These are phyloP conservation scores for Acanthamoeba healyi DNA, from an alignment of 208 protist species.

Conservation along the genomic window DNA sequence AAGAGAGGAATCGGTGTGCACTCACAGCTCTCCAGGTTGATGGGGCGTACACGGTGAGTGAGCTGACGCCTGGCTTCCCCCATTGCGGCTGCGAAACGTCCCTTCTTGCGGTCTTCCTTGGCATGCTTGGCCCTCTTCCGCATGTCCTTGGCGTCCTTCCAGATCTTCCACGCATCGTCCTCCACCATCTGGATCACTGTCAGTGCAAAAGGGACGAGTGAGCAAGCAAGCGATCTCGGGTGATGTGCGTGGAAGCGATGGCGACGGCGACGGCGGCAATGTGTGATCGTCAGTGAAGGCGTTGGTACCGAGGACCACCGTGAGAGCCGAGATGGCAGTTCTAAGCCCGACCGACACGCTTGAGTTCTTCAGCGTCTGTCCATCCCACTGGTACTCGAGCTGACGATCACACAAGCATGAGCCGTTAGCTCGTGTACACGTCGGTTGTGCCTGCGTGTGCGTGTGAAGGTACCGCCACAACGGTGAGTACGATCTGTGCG, in stretches of 20 bases:
- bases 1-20: too few species aligned
- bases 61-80: background rate
- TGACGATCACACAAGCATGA: background rate
- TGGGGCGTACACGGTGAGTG: background rate
- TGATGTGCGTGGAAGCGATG: background rate
- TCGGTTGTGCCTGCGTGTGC: too few species aligned
- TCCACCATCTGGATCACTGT: conserved; percentile 32
- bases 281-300: background rate
- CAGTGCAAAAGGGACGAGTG: too few species aligned
- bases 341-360: background rate
- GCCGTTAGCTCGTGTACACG: background rate
- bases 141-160: conserved; percentile 43
- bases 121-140: background rate
- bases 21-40: too few species aligned
- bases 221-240: too few species aligned
- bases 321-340: conserved; percentile 1
- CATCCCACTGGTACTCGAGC: conserved; percentile 53
- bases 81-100: background rate
- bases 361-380: background rate
- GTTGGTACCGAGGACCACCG: background rate
- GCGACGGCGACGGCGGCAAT: background rate
- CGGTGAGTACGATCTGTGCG: conserved; percentile 42
- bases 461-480: background rate
- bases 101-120: background rate
- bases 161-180: conserved; percentile 48